Conservation (phyloP, 257 asterid genomes). For the Ilex asprella region DNA sequence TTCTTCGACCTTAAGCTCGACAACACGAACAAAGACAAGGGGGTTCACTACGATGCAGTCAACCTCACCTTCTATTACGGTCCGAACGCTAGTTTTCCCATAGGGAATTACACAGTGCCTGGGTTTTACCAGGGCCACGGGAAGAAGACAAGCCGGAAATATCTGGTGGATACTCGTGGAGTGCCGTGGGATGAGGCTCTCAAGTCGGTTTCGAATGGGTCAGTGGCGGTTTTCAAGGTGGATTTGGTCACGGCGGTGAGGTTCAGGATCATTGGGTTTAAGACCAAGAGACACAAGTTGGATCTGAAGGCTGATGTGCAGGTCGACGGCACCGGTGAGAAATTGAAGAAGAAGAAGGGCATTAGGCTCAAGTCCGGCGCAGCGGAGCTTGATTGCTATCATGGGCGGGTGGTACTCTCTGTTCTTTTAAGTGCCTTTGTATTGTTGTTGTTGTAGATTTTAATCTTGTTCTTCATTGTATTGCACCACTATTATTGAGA, state of each 20-base stretch:
- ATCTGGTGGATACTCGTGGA: constrained; percentile 24
- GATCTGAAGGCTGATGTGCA: constrained; percentile 33
- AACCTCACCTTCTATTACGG: constrained; percentile 34
- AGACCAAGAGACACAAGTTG: constrained; percentile 32
- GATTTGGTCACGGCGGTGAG: constrained; percentile 48
- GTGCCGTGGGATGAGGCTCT: constrained; percentile 56
- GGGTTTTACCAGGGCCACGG: constrained; percentile 70
- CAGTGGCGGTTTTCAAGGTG: constrained; percentile 44
- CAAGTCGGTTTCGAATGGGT: constrained; percentile 25
- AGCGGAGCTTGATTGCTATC: constrained; percentile 6
- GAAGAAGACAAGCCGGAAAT: constrained; percentile 33
- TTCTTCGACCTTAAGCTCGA: constrained; percentile 46
- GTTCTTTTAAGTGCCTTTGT: constrained; percentile 9
- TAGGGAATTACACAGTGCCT: constrained; percentile 39
- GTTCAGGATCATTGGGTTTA: constrained; percentile 51
- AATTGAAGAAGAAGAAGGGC: constrained; percentile 28
- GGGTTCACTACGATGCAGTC: constrained; percentile 47
- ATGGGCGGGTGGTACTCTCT: constrained; percentile 1
- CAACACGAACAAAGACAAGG: constrained; percentile 66
- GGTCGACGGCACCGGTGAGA: constrained; percentile 47
- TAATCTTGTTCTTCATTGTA: background rate
- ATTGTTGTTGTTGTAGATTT: constrained; percentile 6
- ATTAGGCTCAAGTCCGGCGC: constrained; percentile 48
- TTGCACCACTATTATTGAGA: too few relatives aligned
- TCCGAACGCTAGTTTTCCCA: constrained; percentile 11